Base-by-base conservation (phyloP, 441 rosid genomes). In the Erodium moschatum region DNA sequence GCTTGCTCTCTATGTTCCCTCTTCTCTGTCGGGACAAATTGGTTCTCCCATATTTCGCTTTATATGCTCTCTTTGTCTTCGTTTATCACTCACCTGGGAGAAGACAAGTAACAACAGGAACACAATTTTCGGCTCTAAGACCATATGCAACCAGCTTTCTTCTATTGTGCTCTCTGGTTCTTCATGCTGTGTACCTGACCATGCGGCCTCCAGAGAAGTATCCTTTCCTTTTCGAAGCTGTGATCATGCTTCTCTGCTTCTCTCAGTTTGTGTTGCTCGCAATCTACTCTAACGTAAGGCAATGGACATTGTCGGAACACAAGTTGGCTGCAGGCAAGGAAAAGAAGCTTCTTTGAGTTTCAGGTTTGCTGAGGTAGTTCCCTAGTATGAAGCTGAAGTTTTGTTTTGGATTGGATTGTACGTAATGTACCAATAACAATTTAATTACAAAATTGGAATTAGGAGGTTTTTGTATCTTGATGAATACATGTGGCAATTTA, bases 1-100 rank as follows among this genome's bases (percentile, higher is more conserved):
- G 86, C 13, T 81, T 93, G 75, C 84, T 91, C 85, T 91, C 96
- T 2, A 87, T 89, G 93, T 85, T 89, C 76, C 98, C 97, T 69
- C 96, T 91, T 80, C 78, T 93, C 19, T 77, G 71, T 68, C 88
- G 89, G 16, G 98, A 93, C 83, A 81, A 85, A 72, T 85, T 91
- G 84, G 75, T 82, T 72, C 74, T 86, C 24, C 92, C 96, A 12
- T 91, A 87, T 69, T 42, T 79, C 24, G 81, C 85, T 60, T 69
- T 88, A 42, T 73, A 72, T 67, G 81, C 78, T 6, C 89, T 88
- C 70, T 85, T 78, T 70, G 66, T 81, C 75, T 74, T 88, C 78
- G 76, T 91, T 64, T 80, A 77, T 77, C 73, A 74, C 63, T 72
- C 90, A 64, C 87, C 81, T 0, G 64, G 82, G 65, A 67, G 74